These are phyloP conservation scores for Bullera alba DNA, from an alignment of 768 basidiomycete genomes.

Conservation along the genomic window DNA sequence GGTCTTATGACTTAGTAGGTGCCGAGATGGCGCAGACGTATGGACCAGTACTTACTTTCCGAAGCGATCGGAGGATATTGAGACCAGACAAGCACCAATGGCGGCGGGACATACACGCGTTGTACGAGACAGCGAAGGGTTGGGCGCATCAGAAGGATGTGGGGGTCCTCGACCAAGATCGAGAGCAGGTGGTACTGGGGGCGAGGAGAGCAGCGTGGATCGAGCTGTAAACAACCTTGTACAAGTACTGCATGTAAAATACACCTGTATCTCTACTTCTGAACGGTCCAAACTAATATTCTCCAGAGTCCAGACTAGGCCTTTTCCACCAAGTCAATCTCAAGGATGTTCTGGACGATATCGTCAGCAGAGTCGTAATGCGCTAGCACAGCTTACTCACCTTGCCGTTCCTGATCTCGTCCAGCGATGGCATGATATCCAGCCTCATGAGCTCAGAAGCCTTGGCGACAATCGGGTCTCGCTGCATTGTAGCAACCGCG, in stretches of 20 bases:
- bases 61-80: constrained; percentile 12
- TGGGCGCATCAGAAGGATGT: not conserved
- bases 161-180: not conserved
- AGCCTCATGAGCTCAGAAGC: constrained; percentile 70
- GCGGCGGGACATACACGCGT: constrained; percentile 10
- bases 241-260: no score
- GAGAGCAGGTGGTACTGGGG: not conserved
- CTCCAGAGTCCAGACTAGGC: not conserved
- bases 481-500: constrained; percentile 57
- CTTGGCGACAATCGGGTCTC: constrained; percentile 71
- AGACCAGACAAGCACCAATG: constrained; percentile 7
- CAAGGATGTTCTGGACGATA: constrained; percentile 32
- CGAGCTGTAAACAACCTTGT: no score
- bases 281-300: no score
- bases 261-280: no score
- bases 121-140: constrained; percentile 9
- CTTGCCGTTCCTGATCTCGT: constrained; percentile 68
- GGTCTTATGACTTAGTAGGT: constrained; percentile 24
- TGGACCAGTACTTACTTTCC: no score
- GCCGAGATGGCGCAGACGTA: no score
- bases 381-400: constrained; percentile 44
- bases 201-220: not conserved
- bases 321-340: constrained; percentile 23
- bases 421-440: constrained; percentile 69
- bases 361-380: not conserved